Evolutionary conservation across 2,329 filamentous ascomycete genomes (phyloP).

Genomic region (Fusarium veterinarium): DNA sequence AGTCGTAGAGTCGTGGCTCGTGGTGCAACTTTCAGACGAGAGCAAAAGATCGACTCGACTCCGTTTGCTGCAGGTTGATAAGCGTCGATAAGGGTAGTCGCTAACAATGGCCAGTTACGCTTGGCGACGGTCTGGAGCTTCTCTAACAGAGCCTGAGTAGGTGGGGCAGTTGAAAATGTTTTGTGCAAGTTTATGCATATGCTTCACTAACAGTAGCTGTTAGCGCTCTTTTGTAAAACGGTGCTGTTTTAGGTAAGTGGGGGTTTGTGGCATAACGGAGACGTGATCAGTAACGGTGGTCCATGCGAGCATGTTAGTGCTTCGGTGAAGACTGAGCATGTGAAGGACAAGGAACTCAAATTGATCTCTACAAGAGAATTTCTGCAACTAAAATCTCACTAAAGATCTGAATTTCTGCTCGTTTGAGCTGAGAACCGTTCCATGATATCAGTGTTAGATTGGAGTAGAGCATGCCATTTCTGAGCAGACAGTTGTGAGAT

Average conservation of each 20-base stretch:
- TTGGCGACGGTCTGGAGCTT: not conserved
- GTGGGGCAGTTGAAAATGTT: not conserved
- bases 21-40: conserved; percentile 40
- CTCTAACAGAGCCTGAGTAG: conserved; percentile 4
- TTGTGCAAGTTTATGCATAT: conserved; percentile 23
- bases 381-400: not conserved
- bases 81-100: conserved; percentile 33
- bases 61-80: conserved; percentile 26
- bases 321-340: not conserved
- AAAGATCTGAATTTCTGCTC: not conserved
- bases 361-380: not conserved
- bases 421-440: not conserved
- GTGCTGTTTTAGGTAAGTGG: conserved; percentile 19
- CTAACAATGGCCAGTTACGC: conserved; percentile 14
- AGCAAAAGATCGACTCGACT: conserved; percentile 35
- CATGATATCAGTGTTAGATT: not conserved
- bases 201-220: not conserved
- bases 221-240: not conserved
- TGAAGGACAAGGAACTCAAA: not conserved
- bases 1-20: conserved; percentile 14
- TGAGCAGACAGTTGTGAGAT: not conserved
- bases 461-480: not conserved
- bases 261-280: conserved; percentile 13
- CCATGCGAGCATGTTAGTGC: not conserved
- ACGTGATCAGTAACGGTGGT: not conserved